Conservation (phyloP, 495 filamentous ascomycete species). For the Penicillium chermesinum region DNA sequence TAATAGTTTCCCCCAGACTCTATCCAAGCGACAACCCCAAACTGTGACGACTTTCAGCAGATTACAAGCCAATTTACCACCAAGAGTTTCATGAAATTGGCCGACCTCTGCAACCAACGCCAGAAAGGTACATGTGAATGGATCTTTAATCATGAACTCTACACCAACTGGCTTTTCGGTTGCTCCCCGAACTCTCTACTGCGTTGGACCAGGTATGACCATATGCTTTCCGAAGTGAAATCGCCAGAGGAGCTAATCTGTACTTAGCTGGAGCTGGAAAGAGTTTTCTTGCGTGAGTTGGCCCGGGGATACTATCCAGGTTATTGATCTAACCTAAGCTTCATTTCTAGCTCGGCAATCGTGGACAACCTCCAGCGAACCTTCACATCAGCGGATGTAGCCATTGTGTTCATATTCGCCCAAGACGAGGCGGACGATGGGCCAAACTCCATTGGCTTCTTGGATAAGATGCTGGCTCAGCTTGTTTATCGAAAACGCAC, state of each 20-base stretch:
- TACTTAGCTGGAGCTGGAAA: slow-evolving; percentile 33
- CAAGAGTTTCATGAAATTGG: slow-evolving; percentile 23
- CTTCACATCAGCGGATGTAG: slow-evolving; percentile 32
- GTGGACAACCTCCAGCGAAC: slow-evolving; percentile 27
- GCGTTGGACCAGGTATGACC: slow-evolving; percentile 26
- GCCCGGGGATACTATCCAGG: background rate
- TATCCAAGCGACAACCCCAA: slow-evolving; percentile 1
- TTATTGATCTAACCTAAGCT: background rate
- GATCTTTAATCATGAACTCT: slow-evolving; percentile 25
- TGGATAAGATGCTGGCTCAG: slow-evolving; percentile 28
- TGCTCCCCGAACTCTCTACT: slow-evolving; percentile 25
- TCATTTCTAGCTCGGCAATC: slow-evolving; percentile 18
- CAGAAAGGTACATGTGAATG: slow-evolving; percentile 25
- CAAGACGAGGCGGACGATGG: slow-evolving; percentile 24
- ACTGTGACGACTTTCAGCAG: slow-evolving; percentile 6
- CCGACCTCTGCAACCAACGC: slow-evolving; percentile 28
- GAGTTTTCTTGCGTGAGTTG: slow-evolving; percentile 30
- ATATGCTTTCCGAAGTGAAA: background rate
- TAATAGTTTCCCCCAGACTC: background rate
- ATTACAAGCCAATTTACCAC: slow-evolving; percentile 18
- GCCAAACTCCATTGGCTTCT: slow-evolving; percentile 15
- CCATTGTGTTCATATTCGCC: slow-evolving; percentile 28
- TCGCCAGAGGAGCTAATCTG: background rate
- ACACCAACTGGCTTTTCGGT: slow-evolving; percentile 26
- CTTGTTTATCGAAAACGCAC: slow-evolving; percentile 28